phyloP scores from a whole-genome alignment of 208 protist species.

The Porcisia hertigi region DNA sequence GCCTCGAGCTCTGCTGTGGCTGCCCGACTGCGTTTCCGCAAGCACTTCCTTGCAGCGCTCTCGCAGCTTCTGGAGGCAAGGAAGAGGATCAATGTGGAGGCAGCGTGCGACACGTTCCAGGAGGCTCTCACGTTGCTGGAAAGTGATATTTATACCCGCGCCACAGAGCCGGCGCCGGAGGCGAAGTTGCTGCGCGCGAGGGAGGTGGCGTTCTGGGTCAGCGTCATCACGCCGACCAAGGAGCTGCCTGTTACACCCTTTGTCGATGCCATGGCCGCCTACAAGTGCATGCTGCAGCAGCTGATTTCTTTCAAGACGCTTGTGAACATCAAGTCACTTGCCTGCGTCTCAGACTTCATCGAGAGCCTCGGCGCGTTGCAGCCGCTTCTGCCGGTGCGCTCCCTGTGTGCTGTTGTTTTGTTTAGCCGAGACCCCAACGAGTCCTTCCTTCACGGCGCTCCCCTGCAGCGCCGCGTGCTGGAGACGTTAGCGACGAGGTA shows the following conservation, averaged over 20 bases:
- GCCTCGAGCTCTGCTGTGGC: constrained; percentile 41
- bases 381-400: constrained; percentile 72
- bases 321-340: constrained; percentile 46
- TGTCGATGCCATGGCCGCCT: constrained; percentile 50
- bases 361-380: constrained; percentile 64
- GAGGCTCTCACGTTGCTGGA: constrained; percentile 51
- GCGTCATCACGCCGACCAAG: constrained; percentile 64
- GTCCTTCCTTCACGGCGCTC: constrained; percentile 73
- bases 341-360: constrained; percentile 63
- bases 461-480: constrained; percentile 61
- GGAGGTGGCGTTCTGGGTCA: constrained; percentile 74
- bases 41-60: constrained; percentile 57
- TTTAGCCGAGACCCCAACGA: constrained; percentile 69
- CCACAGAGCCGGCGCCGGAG: constrained; percentile 53
- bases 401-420: constrained; percentile 62
- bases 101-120: constrained; percentile 47
- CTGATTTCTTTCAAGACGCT: constrained; percentile 61
- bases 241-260: constrained; percentile 43
- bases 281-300: constrained; percentile 60
- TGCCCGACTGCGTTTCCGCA: constrained; percentile 69
- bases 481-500: constrained; percentile 58
- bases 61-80: constrained; percentile 50
- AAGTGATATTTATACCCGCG: constrained; percentile 40
- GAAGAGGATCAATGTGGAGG: constrained; percentile 52
- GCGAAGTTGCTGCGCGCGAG: constrained; percentile 47